phyloP scores from a whole-genome alignment of 2,329 filamentous ascomycete genomes.

The Neonectria neomacrospora region DNA sequence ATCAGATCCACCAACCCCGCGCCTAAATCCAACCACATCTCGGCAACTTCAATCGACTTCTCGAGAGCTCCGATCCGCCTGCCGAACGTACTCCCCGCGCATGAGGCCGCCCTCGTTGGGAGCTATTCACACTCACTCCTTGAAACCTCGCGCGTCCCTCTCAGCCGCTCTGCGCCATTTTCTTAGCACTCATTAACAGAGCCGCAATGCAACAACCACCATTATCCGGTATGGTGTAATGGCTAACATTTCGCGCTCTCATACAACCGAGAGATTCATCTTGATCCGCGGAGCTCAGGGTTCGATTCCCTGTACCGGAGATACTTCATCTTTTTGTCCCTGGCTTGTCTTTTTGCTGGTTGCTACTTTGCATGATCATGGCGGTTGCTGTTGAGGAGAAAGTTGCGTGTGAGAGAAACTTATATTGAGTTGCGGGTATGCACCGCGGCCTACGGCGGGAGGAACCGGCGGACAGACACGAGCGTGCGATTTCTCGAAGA shows the following conservation, averaged over 20 bases:
- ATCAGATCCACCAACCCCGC: not conserved
- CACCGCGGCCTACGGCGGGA: not conserved
- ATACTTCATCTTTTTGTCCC: conserved; percentile 5
- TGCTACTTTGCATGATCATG: too few species aligned
- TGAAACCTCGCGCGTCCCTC: not conserved
- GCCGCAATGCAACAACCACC: conserved; percentile 13
- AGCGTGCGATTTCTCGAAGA: too few species aligned
- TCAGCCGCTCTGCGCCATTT: not conserved
- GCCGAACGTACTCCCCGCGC: too few species aligned
- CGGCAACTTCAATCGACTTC: not conserved
- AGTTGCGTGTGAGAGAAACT: not conserved
- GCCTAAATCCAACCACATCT: not conserved
- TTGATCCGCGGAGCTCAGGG: conserved; percentile 28
- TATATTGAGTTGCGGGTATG: not conserved
- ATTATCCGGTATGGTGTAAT: conserved; percentile 49
- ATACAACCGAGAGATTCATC: conserved; percentile 39
- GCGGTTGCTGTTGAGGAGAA: not conserved
- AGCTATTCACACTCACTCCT: too few species aligned
- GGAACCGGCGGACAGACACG: too few species aligned
- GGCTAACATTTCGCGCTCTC: conserved; percentile 51
- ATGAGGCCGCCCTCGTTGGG: not conserved
- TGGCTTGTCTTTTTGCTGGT: not conserved
- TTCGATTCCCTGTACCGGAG: conserved; percentile 33
- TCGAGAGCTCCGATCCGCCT: not conserved
- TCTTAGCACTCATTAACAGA: not conserved